Percentiles rank a stretch among this genome's conserved stretches.
phyloP scores from a whole-genome alignment of 192 early-diverging fungal species.

The Lunasporangiospora selenospora region DNA sequence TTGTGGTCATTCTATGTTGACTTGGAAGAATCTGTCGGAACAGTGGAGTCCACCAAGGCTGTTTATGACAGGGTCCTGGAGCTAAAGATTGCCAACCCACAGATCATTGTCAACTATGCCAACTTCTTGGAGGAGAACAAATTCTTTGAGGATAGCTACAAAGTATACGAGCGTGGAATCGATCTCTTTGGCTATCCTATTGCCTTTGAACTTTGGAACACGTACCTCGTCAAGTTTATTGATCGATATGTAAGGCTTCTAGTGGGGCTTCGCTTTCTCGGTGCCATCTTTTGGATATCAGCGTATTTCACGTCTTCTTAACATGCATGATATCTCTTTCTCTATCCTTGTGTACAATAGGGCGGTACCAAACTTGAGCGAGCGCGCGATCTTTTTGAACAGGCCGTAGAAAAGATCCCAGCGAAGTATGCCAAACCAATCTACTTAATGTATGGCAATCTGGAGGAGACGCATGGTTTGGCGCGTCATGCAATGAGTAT shows the following conservation, averaged over 20 bases:
- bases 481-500: conserved; percentile 93
- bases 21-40: conserved; percentile 89
- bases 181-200: conserved; percentile 96
- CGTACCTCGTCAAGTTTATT: conserved; percentile 90
- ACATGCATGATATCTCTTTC: too few species aligned
- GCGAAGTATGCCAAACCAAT: conserved; percentile 85
- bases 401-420: conserved; percentile 87
- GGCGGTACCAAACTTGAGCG: conserved; percentile 90
- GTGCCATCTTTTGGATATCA: neutral
- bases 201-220: conserved; percentile 97
- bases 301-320: neutral
- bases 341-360: conserved; percentile 15
- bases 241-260: conserved; percentile 69
- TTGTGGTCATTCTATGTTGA: conserved; percentile 97
- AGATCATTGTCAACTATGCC: conserved; percentile 96
- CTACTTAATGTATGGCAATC: conserved; percentile 88
- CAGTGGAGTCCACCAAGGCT: conserved; percentile 76
- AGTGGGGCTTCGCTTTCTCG: neutral
- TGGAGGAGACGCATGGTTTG: conserved; percentile 93
- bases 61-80: conserved; percentile 95
- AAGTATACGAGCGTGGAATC: conserved; percentile 96
- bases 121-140: conserved; percentile 86
- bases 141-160: conserved; percentile 95
- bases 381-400: conserved; percentile 94
- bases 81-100: conserved; percentile 93